phyloP scores from a whole-genome alignment of 2,329 filamentous ascomycete species.

The Zarea fungicola region DNA sequence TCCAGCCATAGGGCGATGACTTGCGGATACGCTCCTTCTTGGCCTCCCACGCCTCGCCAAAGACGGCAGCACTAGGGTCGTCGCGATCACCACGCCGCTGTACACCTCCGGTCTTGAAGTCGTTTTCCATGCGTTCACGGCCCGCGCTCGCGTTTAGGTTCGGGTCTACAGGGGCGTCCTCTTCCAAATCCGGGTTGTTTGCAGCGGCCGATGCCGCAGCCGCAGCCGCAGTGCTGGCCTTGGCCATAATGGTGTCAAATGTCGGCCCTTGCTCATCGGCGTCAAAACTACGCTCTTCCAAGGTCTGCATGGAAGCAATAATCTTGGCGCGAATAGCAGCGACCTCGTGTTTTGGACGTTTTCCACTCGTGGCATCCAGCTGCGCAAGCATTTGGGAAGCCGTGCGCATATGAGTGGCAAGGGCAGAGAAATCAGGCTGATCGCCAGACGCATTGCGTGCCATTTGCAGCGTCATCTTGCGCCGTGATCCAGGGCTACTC shows the following conservation, averaged over 20 bases:
- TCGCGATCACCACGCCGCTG: constrained; percentile 77
- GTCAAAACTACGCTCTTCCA: constrained; percentile 82
- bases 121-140: constrained; percentile 81
- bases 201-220: constrained; percentile 37
- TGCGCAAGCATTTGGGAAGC: constrained; percentile 84
- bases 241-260: constrained; percentile 78
- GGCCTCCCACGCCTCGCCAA: constrained; percentile 79
- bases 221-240: constrained; percentile 51
- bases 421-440: constrained; percentile 73
- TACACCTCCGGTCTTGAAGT: constrained; percentile 79
- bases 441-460: constrained; percentile 54
- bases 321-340: constrained; percentile 81
- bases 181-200: constrained; percentile 48
- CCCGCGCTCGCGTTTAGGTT: constrained; percentile 65
- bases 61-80: constrained; percentile 79
- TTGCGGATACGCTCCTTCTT: constrained; percentile 81
- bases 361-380: constrained; percentile 72
- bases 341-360: constrained; percentile 73
- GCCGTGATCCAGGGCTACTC: constrained; percentile 56
- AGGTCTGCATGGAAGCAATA: constrained; percentile 82
- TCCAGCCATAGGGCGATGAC: constrained; percentile 80
- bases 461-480: constrained; percentile 56
- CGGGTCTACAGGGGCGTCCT: constrained; percentile 46
- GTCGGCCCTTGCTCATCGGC: constrained; percentile 68
- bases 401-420: constrained; percentile 83